Evolutionary conservation across 2,329 filamentous ascomycete genomes (phyloP).

Genomic region (Boeremia exigua): DNA sequence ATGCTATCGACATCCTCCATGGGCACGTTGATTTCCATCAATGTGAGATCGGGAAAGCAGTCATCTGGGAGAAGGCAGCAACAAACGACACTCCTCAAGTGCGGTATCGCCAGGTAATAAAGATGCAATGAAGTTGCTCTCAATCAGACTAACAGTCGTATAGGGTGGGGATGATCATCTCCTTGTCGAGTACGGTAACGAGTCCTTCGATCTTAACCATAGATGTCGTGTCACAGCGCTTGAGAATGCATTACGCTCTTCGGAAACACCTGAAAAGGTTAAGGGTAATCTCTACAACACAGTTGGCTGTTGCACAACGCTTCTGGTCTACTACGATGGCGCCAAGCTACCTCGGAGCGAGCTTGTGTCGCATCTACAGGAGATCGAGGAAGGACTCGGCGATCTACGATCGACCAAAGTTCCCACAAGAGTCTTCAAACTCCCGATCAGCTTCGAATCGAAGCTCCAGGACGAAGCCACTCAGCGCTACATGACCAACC

Average conservation of each 20-base stretch:
- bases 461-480: conserved; percentile 59
- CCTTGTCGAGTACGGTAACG: conserved; percentile 64
- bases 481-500: conserved; percentile 66
- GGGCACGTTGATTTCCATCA: conserved; percentile 38
- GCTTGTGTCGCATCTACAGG: conserved; percentile 48
- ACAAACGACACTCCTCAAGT: conserved; percentile 31
- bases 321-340: conserved; percentile 53
- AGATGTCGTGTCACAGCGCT: conserved; percentile 62
- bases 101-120: conserved; percentile 29
- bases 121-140: conserved; percentile 8
- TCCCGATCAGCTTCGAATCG: conserved; percentile 53
- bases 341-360: conserved; percentile 42
- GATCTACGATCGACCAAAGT: conserved; percentile 51
- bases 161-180: conserved; percentile 56
- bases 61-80: conserved; percentile 38
- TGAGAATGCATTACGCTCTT: conserved; percentile 54
- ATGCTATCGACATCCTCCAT: conserved; percentile 32
- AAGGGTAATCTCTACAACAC: conserved; percentile 56
- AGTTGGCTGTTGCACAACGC: conserved; percentile 57
- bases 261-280: conserved; percentile 47
- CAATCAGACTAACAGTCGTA: background rate
- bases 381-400: conserved; percentile 51
- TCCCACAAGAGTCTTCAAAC: conserved; percentile 51
- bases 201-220: conserved; percentile 63
- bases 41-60: conserved; percentile 33